These are phyloP conservation scores for Arachis hypogaea DNA, from an alignment of 306 rosid species.

Conservation along the genomic window DNA sequence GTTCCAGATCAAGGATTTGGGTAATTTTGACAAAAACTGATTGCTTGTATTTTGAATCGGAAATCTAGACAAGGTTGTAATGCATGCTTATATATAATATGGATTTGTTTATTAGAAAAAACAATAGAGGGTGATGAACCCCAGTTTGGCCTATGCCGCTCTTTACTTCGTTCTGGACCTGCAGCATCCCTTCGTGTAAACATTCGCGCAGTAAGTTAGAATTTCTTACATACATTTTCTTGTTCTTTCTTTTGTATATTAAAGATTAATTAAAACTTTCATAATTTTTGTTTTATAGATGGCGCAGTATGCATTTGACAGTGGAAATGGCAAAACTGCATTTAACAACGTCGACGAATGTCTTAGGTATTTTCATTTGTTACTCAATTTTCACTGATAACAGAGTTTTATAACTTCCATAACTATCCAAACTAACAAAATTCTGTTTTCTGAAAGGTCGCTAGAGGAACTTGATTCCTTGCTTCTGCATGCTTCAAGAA, in stretches of 20 bases:
- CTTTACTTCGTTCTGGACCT: conserved; percentile 85
- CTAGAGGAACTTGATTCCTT: conserved; percentile 87
- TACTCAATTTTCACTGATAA: conserved; percentile 21
- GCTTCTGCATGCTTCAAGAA: conserved; percentile 81
- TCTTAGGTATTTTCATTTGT: conserved; percentile 59
- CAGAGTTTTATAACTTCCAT: conserved; percentile 2
- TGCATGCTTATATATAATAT: too few relatives aligned
- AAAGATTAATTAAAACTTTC: background rate
- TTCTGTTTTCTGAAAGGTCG: conserved; percentile 56
- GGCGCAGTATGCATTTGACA: conserved; percentile 85
- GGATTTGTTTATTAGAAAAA: conserved; percentile 46
- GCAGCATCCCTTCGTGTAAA: conserved; percentile 32
- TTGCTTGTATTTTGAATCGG: background rate
- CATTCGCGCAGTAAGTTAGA: conserved; percentile 74
- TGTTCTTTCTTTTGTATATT: too few relatives aligned
- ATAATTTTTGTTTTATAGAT: conserved; percentile 54
- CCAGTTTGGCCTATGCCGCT: conserved; percentile 68
- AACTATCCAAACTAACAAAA: conserved; percentile 14
- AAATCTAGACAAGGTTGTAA: too few relatives aligned
- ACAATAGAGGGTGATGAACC: conserved; percentile 69
- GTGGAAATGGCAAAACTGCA: conserved; percentile 75
- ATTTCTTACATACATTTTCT: too few relatives aligned
- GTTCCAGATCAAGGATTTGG: conserved; percentile 87
- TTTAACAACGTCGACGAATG: conserved; percentile 71
- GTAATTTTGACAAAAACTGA: conserved; percentile 35